Evolutionary conservation across 225 moss, liverwort and hornwort species (phyloP).

Genomic region (Polytrichum commune): DNA sequence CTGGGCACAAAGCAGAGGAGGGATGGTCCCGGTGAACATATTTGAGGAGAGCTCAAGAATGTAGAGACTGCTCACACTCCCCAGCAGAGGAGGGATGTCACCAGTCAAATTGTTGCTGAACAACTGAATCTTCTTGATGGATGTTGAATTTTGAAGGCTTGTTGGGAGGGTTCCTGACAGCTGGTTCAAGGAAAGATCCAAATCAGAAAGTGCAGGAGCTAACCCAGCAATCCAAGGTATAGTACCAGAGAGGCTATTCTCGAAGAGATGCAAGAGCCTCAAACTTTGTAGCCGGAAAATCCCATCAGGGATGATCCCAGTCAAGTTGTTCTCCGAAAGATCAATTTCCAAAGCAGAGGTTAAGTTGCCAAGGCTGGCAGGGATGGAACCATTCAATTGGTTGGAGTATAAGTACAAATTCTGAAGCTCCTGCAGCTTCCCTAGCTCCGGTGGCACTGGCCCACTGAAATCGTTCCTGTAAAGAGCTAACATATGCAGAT

Average conservation of each 20-base stretch:
- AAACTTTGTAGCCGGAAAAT: constrained; percentile 37
- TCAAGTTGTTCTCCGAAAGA: constrained; percentile 45
- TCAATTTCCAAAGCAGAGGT: constrained; percentile 40
- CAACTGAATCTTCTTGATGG: constrained; percentile 33
- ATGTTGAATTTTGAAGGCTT: constrained; percentile 18
- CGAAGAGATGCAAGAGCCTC: constrained; percentile 36
- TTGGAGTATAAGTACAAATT: constrained; percentile 42
- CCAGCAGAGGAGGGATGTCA: constrained; percentile 44
- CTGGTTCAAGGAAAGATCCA: constrained; percentile 49
- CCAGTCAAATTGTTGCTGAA: constrained; percentile 55
- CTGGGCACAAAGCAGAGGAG: constrained; percentile 32
- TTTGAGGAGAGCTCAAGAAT: constrained; percentile 45
- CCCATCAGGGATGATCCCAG: constrained; percentile 34
- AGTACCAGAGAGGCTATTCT: constrained; percentile 42
- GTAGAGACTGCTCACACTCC: constrained; percentile 31
- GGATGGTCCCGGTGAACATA: constrained; percentile 38
- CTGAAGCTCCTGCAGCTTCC: constrained; percentile 19
- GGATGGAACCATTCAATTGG: constrained; percentile 32
- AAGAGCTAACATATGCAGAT: constrained; percentile 31
- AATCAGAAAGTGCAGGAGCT: constrained; percentile 19
- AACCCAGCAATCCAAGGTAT: constrained; percentile 35
- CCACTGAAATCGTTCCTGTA: constrained; percentile 37
- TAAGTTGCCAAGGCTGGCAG: constrained; percentile 42
- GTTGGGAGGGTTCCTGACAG: constrained; percentile 45
- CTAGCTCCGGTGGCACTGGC: constrained; percentile 36